Conservation (phyloP, 2,329 filamentous ascomycete genomes). For the Epichloe typhina region DNA sequence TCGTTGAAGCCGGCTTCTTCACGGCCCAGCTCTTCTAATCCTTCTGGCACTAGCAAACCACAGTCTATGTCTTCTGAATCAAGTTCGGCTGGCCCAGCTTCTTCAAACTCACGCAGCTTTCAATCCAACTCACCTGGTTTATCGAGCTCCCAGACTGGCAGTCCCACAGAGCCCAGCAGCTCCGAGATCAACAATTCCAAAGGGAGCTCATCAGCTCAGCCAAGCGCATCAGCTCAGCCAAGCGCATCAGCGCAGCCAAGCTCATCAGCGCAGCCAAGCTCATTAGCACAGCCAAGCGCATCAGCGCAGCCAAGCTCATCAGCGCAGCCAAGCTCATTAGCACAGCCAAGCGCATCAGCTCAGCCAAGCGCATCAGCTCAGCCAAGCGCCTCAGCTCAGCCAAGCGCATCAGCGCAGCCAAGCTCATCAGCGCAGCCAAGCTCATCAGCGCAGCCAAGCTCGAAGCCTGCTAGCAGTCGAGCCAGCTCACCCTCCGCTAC, state of each 20-base stretch:
- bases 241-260: background rate
- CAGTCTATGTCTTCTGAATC: background rate
- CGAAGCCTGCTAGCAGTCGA: background rate
- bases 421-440: no score
- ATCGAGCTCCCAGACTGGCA: background rate
- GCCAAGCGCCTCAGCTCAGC: no score
- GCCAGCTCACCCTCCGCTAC: background rate
- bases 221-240: background rate
- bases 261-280: background rate
- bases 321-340: no score
- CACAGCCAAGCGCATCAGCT: no score
- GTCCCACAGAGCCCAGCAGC: background rate
- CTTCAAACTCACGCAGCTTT: background rate
- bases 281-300: no score
- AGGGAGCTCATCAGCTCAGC: background rate
- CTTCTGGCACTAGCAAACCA: background rate
- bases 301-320: no score
- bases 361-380: no score
- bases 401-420: no score
- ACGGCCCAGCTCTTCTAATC: background rate
- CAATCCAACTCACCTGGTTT: background rate
- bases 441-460: no score
- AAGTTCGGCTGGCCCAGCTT: background rate
- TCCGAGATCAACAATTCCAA: background rate
- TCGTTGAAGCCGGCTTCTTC: background rate